Evolutionary conservation across 2,329 filamentous ascomycete genomes (phyloP).

Genomic region (Colletotrichum karsti): DNA sequence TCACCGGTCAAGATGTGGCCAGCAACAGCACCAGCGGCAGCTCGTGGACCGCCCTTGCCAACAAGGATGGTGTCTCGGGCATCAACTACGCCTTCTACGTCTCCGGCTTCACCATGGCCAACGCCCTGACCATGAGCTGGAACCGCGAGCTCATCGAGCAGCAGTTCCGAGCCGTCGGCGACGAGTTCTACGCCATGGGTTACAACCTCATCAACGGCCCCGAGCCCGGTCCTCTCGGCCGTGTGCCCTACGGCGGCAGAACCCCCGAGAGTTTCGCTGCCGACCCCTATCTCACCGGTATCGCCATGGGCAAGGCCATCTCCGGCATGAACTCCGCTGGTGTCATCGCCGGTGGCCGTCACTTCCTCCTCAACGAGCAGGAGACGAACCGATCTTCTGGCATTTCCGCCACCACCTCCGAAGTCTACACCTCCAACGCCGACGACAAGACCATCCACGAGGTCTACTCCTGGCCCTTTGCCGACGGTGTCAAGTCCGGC

Average conservation of each 20-base stretch:
- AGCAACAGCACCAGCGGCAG: slow-evolving; percentile 9
- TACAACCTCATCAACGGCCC: slow-evolving; percentile 30
- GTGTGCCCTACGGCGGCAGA: slow-evolving; percentile 64
- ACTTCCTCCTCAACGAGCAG: slow-evolving; percentile 70
- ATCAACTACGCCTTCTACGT: slow-evolving; percentile 31
- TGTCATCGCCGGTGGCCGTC: slow-evolving; percentile 65
- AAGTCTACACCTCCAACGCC: slow-evolving; percentile 59
- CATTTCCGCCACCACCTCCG: slow-evolving; percentile 61
- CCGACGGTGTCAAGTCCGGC: slow-evolving; percentile 58
- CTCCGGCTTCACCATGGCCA: slow-evolving; percentile 30
- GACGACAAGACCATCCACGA: slow-evolving; percentile 40
- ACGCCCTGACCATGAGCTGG: slow-evolving; percentile 33
- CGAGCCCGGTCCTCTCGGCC: slow-evolving; percentile 32
- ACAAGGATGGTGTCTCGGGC: slow-evolving; percentile 30
- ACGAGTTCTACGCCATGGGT: slow-evolving; percentile 29
- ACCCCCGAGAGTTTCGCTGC: slow-evolving; percentile 68
- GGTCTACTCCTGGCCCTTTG: slow-evolving; percentile 48
- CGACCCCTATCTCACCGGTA: slow-evolving; percentile 65
- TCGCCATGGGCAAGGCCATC: slow-evolving; percentile 61
- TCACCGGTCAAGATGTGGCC: slow-evolving; percentile 17
- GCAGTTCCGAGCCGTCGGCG: slow-evolving; percentile 28
- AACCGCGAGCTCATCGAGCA: slow-evolving; percentile 26
- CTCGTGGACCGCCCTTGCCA: slow-evolving; percentile 16
- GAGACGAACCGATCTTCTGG: slow-evolving; percentile 64
- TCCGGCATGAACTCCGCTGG: slow-evolving; percentile 65